Base-by-base conservation (phyloP, 73 alveolate species). In the Stentor coeruleus region DNA sequence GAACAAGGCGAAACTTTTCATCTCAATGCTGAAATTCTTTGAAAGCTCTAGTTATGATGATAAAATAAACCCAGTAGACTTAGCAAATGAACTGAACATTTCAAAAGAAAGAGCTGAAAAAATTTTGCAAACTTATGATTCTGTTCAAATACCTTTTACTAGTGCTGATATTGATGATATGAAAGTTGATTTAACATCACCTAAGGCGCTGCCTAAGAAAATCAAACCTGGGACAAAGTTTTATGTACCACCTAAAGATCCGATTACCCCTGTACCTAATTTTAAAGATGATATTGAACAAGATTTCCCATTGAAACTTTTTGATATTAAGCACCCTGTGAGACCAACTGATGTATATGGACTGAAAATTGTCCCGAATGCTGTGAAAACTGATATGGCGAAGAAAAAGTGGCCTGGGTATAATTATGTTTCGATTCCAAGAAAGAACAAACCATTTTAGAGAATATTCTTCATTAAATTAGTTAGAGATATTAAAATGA, bases 141-240 rank as follows among this genome's bases (percentile, higher is more conserved):
- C 26, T 26, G 14, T 33, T 1, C n/a, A 20, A 26, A 26, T 26
- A 2, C 42, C 36, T 1, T 66, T 66, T 33, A 33, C 36, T 28
- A 20, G 33, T 14, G 79, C 79, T 33, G 79, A 66, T 66, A 15
- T 66, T 28, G 41, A 66, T 0, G 79, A 66, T 31, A 26, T 66
- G 0, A 33, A 66, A 1, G 37, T 20, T 31, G 0, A 1, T 0
- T 49, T 49, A 49, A 11, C 66, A 11, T 20, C 28, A 49, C 6
- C 20, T 6, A 49, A 49, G 20, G 28, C 28, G 20, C 28, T 49
- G 28, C 20, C 66, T 15, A 57, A 57, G 28, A 66, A 66, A 33
- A 15, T 20, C 0, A 20, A 20, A 0, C 1, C 37, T 66, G 79
- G 0, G 0, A 0, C 36, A 0, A 66, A 66, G 33, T 37, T 2